Evolutionary conservation across 257 asterid genomes (phyloP), one percentile per base, ranked within the genome.

Genomic region (Fraxinus excelsior): DNA sequence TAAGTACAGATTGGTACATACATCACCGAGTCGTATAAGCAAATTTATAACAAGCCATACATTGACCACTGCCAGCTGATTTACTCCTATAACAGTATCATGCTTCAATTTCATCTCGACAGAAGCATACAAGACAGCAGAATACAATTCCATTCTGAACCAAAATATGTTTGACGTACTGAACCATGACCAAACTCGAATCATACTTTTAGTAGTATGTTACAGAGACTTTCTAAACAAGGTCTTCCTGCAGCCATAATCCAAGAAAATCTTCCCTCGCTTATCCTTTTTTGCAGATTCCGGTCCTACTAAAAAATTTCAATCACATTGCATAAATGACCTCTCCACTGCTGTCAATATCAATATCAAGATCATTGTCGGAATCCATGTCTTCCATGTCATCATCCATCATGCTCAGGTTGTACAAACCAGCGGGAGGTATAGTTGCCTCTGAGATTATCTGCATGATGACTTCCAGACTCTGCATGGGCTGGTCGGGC

Each of bases 321-420:
- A 23, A 79, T 90, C 91, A 94, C 86, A 92, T 87, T 1, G 99
- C 99, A 75, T 88, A 91, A 64, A 94, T 90, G 68, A 94, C 82
- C 85, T 94, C 99, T n/a, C 99, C 99, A 5, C 99, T 94, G 90
- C 98, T 94, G 83, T 94, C 99, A 77, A 92, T 76, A 66, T 94
- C 99, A 79, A 92, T 73, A 66, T 94, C 99, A 12, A 92, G 94
- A 78, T 92, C 97, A 29, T 96, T 95, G 73, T 92, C 97, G 5
- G 97, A 90, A 75, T 94, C 98, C 16, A 90, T 80, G 88, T 92
- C 98, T 0, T 92, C 96, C 88, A 89, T 85, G 90, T 94, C 96
- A 75, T 92, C 96, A 8, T 94, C 99, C 93, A 91, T 90, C 89
- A 90, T 77, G 78, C 93, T 97, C 76, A 90, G 88, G 72, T 84